phyloP scores from a whole-genome alignment of 208 protist species.

The Paratrypanosoma confusum region DNA sequence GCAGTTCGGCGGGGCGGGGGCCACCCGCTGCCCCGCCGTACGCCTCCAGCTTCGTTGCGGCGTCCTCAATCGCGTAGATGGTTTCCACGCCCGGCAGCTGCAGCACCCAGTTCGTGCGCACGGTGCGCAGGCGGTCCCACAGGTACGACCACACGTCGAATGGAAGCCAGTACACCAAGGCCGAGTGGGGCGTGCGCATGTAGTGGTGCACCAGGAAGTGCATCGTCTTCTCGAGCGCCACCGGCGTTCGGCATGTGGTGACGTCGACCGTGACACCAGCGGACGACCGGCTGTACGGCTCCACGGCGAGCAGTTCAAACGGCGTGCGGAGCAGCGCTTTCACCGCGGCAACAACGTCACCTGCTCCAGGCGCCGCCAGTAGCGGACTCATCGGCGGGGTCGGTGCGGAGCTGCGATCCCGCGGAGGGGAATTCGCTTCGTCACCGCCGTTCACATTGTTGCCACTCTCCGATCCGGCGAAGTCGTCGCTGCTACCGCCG shows the following conservation, averaged over 20 bases:
- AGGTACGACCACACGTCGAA: constrained; percentile 73
- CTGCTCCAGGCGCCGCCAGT: too few relatives aligned
- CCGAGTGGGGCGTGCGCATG: constrained; percentile 52
- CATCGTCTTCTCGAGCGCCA: constrained; percentile 73
- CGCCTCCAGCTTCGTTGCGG: constrained; percentile 9
- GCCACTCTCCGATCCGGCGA: too few relatives aligned
- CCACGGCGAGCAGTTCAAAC: constrained; percentile 33
- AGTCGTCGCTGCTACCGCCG: too few relatives aligned
- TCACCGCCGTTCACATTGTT: too few relatives aligned
- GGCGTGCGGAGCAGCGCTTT: too few relatives aligned
- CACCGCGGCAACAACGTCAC: too few relatives aligned
- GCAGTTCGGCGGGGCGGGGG: constrained; percentile 6
- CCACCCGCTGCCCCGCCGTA: not conserved
- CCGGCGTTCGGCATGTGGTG: constrained; percentile 32
- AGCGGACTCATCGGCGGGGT: too few relatives aligned
- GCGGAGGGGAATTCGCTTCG: too few relatives aligned
- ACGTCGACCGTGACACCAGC: constrained; percentile 46
- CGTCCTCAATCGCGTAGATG: too few relatives aligned
- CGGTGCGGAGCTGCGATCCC: too few relatives aligned
- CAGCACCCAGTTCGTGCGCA: constrained; percentile 64
- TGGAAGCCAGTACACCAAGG: constrained; percentile 37
- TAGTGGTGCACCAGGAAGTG: constrained; percentile 81
- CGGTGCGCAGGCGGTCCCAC: constrained; percentile 73
- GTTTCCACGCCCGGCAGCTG: constrained; percentile 26
- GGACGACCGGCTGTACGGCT: constrained; percentile 58